These are phyloP conservation scores for Schwanniomyces sp. DNA, from an alignment of 805 yeast species.

Conservation along the genomic window DNA sequence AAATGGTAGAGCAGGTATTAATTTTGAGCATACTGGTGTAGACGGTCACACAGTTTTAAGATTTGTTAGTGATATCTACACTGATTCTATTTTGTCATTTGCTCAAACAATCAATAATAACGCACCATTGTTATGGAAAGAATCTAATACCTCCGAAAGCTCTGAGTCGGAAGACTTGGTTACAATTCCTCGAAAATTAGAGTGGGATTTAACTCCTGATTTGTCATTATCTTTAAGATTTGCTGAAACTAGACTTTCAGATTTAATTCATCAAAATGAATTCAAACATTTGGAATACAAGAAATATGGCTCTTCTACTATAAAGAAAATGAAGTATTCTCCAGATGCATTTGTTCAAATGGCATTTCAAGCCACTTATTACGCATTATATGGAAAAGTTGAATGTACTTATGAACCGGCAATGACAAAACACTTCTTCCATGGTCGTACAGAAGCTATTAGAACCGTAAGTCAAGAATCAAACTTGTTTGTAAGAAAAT, in stretches of 20 bases:
- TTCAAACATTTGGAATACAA: slow-evolving; percentile 77
- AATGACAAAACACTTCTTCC: slow-evolving; percentile 84
- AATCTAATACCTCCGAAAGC: slow-evolving; percentile 15
- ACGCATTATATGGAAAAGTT: slow-evolving; percentile 87
- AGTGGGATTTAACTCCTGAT: slow-evolving; percentile 81
- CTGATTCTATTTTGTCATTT: slow-evolving; percentile 84
- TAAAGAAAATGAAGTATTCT: slow-evolving; percentile 81
- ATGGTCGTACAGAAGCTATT: slow-evolving; percentile 92
- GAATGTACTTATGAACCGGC: slow-evolving; percentile 97
- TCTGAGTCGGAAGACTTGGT: slow-evolving; percentile 26
- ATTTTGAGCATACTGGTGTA: slow-evolving; percentile 92
- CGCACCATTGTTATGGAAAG: slow-evolving; percentile 70
- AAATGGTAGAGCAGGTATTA: slow-evolving; percentile 90
- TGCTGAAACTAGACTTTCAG: slow-evolving; percentile 87
- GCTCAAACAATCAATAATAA: slow-evolving; percentile 79
- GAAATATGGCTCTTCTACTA: slow-evolving; percentile 69
- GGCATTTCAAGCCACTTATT: slow-evolving; percentile 91
- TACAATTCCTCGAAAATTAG: slow-evolving; percentile 81
- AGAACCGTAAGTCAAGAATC: slow-evolving; percentile 82
- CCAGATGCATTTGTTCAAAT: slow-evolving; percentile 95
- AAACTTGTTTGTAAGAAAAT: slow-evolving; percentile 77
- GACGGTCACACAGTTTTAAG: slow-evolving; percentile 93
- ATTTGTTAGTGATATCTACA: slow-evolving; percentile 85
- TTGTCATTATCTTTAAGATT: slow-evolving; percentile 77
- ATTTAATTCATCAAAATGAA: slow-evolving; percentile 86